Evolutionary conservation across 352 stramenopile species (phyloP).

Genomic region (Phytophthora hybrid): DNA sequence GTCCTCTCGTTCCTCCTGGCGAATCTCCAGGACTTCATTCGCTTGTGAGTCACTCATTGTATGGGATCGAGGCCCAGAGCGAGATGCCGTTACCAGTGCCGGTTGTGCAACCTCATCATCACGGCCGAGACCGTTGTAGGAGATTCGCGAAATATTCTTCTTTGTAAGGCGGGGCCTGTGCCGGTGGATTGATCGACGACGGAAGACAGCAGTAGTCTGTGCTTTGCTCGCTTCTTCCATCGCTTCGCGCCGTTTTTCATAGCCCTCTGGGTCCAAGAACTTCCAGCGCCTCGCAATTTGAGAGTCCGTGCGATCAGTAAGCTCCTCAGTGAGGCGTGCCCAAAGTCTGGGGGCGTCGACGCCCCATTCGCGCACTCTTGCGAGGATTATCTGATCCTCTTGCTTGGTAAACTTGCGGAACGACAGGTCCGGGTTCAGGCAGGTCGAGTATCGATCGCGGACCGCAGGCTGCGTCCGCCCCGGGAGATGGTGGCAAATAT

Average conservation of each 20-base stretch:
- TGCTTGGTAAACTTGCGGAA: constrained; percentile 64
- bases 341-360: constrained; percentile 49
- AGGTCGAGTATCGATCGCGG: constrained; percentile 75
- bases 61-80: background rate
- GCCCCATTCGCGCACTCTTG: constrained; percentile 47
- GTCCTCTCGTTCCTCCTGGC: constrained; percentile 12
- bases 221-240: constrained; percentile 30
- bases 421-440: constrained; percentile 71
- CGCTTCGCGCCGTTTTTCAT: constrained; percentile 40
- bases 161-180: constrained; percentile 17
- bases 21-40: constrained; percentile 5
- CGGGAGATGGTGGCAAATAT: constrained; percentile 68
- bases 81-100: background rate
- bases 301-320: constrained; percentile 60
- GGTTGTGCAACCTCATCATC: background rate
- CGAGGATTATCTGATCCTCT: constrained; percentile 59
- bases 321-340: constrained; percentile 50
- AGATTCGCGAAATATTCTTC: constrained; percentile 44
- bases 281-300: constrained; percentile 60
- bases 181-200: constrained; percentile 46
- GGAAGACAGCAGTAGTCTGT: constrained; percentile 57
- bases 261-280: constrained; percentile 47
- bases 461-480: constrained; percentile 62
- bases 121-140: constrained; percentile 45
- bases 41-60: background rate